Evolutionary conservation across 305 asterid species (phyloP).

Genomic region (Coffea humblotiana): DNA sequence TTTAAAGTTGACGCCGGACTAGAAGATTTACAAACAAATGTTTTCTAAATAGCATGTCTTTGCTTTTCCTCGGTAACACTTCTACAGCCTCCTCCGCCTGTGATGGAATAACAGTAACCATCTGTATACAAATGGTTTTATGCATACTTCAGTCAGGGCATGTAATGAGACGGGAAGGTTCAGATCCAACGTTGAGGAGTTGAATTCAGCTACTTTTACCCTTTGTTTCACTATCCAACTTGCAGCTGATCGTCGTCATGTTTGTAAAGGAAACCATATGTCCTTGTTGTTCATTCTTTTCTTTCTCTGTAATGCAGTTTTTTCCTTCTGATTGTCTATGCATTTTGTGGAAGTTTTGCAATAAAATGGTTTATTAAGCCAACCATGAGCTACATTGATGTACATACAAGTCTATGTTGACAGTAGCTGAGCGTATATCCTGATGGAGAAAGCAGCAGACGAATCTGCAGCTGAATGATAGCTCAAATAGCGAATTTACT

Average conservation of each 20-base stretch:
- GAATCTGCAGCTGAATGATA: not conserved
- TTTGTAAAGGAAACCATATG: conserved; percentile 18
- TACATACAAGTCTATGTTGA: too few relatives aligned
- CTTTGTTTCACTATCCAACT: conserved; percentile 6
- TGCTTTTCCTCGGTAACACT: not conserved
- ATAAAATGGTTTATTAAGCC: not conserved
- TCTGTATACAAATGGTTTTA: conserved; percentile 2
- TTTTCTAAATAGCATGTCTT: conserved; percentile 60
- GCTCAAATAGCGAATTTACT: not conserved
- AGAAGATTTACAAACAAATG: conserved; percentile 77
- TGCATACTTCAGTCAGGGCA: not conserved
- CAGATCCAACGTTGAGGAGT: not conserved
- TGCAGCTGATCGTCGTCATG: not conserved
- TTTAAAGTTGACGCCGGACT: conserved; percentile 57
- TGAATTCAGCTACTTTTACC: conserved; percentile 15
- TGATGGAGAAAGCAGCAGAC: not conserved
- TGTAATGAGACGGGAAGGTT: not conserved
- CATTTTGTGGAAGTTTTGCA: conserved; percentile 5
- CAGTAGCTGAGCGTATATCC: not conserved
- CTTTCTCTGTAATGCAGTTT: conserved; percentile 14
- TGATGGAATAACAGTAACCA: not conserved
- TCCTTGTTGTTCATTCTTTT: conserved; percentile 5
- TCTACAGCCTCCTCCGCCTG: not conserved
- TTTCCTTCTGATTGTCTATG: conserved; percentile 3
- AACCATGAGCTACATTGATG: too few relatives aligned